phyloP scores from a whole-genome alignment of 2,329 filamentous ascomycete species.

The Geoglossum cookeanum region DNA sequence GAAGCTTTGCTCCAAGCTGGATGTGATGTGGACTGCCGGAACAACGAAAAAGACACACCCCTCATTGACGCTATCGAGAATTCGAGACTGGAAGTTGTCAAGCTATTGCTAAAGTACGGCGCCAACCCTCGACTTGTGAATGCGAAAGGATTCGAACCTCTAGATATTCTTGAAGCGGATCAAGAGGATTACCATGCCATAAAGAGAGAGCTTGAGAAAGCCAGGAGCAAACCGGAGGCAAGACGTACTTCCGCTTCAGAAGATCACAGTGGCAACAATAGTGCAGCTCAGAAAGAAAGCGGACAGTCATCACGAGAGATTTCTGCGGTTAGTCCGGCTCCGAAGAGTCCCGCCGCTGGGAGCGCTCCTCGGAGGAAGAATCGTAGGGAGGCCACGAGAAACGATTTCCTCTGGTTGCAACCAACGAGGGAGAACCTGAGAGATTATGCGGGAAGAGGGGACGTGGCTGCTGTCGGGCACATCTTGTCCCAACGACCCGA shows the following conservation, averaged over 20 bases:
- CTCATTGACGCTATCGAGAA: conserved; percentile 95
- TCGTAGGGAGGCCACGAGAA: conserved; percentile 29
- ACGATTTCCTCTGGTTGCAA: conserved; percentile 30
- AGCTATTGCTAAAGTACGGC: conserved; percentile 62
- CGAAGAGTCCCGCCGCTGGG: conserved; percentile 21
- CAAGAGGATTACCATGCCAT: conserved; percentile 62
- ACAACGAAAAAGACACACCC: conserved; percentile 72
- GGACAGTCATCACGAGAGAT: conserved; percentile 20
- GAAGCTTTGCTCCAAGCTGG: conserved; percentile 68
- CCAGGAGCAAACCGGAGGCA: conserved; percentile 33
- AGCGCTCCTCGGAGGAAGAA: conserved; percentile 22
- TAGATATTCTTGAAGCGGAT: conserved; percentile 62
- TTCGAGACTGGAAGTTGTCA: conserved; percentile 74
- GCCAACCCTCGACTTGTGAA: conserved; percentile 86
- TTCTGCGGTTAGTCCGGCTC: conserved; percentile 24
- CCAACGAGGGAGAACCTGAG: conserved; percentile 29
- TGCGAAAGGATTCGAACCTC: conserved; percentile 76
- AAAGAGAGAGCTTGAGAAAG: conserved; percentile 44
- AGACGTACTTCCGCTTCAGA: conserved; percentile 24
- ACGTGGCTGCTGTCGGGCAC: conserved; percentile 28
- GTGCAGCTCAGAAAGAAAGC: conserved; percentile 16
- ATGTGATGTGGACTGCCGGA: conserved; percentile 65
- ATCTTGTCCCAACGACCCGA: conserved; percentile 28
- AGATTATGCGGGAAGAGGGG: conserved; percentile 29
- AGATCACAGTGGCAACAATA: conserved; percentile 19